Percentiles rank a stretch among this genome's conserved stretches.
Evolutionary conservation across 2,329 filamentous ascomycete species (phyloP).

Genomic region (Lachnellula cervina): DNA sequence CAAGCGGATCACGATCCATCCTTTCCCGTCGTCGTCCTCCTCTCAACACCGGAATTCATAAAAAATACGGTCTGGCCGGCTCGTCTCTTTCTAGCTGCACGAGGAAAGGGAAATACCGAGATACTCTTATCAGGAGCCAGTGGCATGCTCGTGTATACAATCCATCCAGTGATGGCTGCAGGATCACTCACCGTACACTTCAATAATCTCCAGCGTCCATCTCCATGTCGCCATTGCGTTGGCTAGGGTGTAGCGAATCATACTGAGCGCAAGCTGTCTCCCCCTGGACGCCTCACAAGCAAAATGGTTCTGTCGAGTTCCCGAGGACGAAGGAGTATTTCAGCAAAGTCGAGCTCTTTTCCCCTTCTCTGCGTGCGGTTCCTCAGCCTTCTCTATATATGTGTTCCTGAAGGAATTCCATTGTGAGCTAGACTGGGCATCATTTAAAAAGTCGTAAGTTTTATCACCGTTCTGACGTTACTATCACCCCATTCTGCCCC

Average conservation of each 20-base stretch:
- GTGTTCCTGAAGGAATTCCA: neutral
- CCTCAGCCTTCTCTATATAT: slow-evolving; percentile 3
- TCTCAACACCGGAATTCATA: too few species aligned
- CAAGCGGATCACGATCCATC: too few species aligned
- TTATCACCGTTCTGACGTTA: slow-evolving; percentile 15
- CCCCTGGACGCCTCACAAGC: neutral
- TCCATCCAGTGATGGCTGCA: neutral
- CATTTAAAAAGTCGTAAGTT: slow-evolving; percentile 13
- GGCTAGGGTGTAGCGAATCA: slow-evolving; percentile 11
- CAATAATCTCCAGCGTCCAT: neutral
- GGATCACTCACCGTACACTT: neutral
- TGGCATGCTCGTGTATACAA: neutral
- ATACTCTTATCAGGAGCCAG: neutral
- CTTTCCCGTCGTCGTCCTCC: too few species aligned
- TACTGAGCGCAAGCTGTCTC: slow-evolving; percentile 2
- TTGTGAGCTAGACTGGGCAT: neutral
- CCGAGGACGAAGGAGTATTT: neutral
- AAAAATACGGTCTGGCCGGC: too few species aligned
- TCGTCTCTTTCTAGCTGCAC: too few species aligned
- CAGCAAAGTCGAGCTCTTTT: neutral
- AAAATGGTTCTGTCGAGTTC: neutral
- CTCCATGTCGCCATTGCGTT: neutral
- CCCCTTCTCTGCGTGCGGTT: neutral
- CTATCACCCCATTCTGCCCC: slow-evolving; percentile 13
- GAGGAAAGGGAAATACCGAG: neutral